These are phyloP conservation scores for Cladophialophora bantiana DNA, from an alignment of 2,329 filamentous ascomycete genomes.

Conservation along the genomic window DNA sequence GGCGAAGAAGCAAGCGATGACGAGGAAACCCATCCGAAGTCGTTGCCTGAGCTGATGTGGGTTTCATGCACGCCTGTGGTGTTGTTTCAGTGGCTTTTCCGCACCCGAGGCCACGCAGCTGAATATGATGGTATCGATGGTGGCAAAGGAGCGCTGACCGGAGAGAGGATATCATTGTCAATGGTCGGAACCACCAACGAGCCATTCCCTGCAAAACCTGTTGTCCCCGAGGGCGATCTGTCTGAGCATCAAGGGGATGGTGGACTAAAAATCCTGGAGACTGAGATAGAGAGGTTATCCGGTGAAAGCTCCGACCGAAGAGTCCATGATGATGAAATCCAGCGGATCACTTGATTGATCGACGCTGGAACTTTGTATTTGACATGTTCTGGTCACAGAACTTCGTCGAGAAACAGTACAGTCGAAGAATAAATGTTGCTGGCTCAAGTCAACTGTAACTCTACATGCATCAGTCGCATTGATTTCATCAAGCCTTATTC, in stretches of 20 bases:
- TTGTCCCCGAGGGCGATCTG: neutral
- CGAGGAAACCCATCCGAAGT: constrained; percentile 6
- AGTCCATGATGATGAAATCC: constrained; percentile 12
- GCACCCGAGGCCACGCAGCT: neutral
- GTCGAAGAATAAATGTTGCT: neutral
- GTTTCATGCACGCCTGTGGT: constrained; percentile 23
- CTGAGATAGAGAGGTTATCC: constrained; percentile 1
- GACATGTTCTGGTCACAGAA: neutral
- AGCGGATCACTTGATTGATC: neutral
- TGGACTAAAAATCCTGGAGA: constrained; percentile 15
- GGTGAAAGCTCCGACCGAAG: constrained; percentile 8
- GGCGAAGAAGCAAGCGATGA: constrained; percentile 46
- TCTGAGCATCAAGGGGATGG: neutral
- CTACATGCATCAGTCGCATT: too few species aligned
- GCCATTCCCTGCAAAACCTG: neutral
- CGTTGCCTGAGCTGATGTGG: constrained; percentile 7
- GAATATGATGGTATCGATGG: neutral
- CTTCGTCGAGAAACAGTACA: neutral
- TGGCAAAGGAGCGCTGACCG: neutral
- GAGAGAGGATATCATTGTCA: constrained; percentile 5
- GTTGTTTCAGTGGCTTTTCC: constrained; percentile 16
- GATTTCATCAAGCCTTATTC: too few species aligned
- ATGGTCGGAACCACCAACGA: neutral
- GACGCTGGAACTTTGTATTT: neutral
- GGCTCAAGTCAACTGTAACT: too few species aligned